Conservation (phyloP, 345 rosid species). For the Citrus medica region DNA sequence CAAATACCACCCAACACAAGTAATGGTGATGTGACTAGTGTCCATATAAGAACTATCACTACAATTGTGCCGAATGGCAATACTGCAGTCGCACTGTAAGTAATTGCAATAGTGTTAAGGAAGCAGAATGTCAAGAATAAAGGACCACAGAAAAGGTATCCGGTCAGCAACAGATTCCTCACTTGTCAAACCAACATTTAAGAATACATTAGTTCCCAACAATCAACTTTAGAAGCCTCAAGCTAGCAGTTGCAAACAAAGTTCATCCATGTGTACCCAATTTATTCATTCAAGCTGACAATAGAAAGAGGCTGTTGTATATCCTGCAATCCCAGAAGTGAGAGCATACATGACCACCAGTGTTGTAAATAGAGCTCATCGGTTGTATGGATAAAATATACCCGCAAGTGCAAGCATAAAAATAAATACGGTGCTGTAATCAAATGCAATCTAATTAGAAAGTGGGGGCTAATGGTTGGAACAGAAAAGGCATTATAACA, state of each 20-base stretch:
- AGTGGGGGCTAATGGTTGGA: not conserved
- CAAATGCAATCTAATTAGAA: not conserved
- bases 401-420: slow-evolving; percentile 49
- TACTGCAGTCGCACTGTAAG: slow-evolving; percentile 52
- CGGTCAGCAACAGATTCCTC: slow-evolving; percentile 40
- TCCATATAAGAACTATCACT: slow-evolving; percentile 51
- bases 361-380: slow-evolving; percentile 49
- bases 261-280: slow-evolving; percentile 29
- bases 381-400: slow-evolving; percentile 57
- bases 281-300: slow-evolving; percentile 51
- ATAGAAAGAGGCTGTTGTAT: slow-evolving; percentile 45
- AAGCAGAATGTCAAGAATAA: slow-evolving; percentile 45
- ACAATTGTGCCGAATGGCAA: slow-evolving; percentile 51
- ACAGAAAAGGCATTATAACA: not conserved
- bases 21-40: slow-evolving; percentile 42
- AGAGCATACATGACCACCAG: slow-evolving; percentile 56
- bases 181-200: slow-evolving; percentile 27
- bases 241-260: not conserved
- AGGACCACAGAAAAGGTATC: slow-evolving; percentile 45
- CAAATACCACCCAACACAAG: slow-evolving; percentile 52
- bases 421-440: slow-evolving; percentile 35
- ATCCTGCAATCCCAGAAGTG: slow-evolving; percentile 54
- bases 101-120: slow-evolving; percentile 46
- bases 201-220: not conserved
- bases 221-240: not conserved